A percentile compares a stretch with the other conserved stretches of the same genome.
These are phyloP conservation scores for Penicillium sp. DNA, from an alignment of 2,329 filamentous ascomycete genomes.

Conservation along the genomic window DNA sequence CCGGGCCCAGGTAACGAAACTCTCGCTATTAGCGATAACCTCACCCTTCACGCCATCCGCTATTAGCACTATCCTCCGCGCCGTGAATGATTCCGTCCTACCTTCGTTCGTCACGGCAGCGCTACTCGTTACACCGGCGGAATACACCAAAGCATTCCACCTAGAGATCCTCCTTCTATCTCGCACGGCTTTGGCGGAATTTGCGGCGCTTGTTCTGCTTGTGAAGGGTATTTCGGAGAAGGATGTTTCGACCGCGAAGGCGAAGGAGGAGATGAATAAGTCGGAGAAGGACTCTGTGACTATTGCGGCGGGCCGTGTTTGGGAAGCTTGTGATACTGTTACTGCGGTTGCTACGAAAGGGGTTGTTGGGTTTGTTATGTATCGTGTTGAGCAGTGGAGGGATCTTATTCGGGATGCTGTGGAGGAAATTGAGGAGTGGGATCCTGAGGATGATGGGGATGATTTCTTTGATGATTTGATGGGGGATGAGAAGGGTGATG, in stretches of 20 bases:
- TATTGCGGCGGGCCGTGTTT: constrained; percentile 74
- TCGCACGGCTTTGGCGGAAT: constrained; percentile 64
- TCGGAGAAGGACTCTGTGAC: constrained; percentile 59
- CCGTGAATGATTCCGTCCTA: constrained; percentile 73
- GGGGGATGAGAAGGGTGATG: constrained; percentile 31
- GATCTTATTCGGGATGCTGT: constrained; percentile 81
- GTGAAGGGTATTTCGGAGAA: constrained; percentile 56
- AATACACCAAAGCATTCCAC: constrained; percentile 67
- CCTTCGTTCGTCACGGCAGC: constrained; percentile 74
- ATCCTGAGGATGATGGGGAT: constrained; percentile 69
- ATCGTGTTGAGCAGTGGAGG: constrained; percentile 73
- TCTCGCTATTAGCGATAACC: constrained; percentile 84
- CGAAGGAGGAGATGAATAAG: constrained; percentile 29
- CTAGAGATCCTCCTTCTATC: constrained; percentile 66
- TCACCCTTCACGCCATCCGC: constrained; percentile 83
- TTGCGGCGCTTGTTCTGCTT: constrained; percentile 63
- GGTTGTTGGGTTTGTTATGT: constrained; percentile 70
- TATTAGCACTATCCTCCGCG: constrained; percentile 69
- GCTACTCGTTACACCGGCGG: constrained; percentile 64
- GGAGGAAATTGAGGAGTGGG: constrained; percentile 86
- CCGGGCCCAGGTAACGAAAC: constrained; percentile 81
- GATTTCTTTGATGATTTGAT: constrained; percentile 52
- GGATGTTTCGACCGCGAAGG: constrained; percentile 48
- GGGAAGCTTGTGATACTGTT: constrained; percentile 80
- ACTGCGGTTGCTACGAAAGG: constrained; percentile 67